Evolutionary conservation across 208 protist genomes (phyloP).

Genomic region (Trypanosoma lewisi): DNA sequence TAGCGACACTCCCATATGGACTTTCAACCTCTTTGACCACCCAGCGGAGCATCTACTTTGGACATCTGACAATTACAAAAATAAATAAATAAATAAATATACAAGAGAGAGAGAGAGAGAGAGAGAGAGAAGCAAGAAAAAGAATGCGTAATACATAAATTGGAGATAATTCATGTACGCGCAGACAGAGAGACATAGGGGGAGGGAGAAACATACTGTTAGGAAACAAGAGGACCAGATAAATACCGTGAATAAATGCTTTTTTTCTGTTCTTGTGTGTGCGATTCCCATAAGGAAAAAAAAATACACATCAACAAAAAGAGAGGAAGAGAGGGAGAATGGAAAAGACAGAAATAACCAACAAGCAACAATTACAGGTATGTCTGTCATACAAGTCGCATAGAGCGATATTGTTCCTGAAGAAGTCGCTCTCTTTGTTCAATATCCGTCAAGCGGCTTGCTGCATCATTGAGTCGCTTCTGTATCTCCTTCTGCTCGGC

Average conservation of each 20-base stretch:
- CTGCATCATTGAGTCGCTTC: constrained; percentile 31
- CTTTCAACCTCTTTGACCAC: constrained; percentile 61
- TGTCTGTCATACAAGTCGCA: constrained; percentile 4
- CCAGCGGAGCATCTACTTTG: constrained; percentile 63
- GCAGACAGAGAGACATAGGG: not conserved
- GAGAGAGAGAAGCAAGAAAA: not conserved
- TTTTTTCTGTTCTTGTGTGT: too few species aligned
- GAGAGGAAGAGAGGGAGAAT: too few species aligned
- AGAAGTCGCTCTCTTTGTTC: constrained; percentile 42
- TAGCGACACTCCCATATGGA: constrained; percentile 71
- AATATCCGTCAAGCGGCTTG: constrained; percentile 28
- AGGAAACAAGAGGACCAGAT: not conserved
- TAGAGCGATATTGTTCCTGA: constrained; percentile 47
- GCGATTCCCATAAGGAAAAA: too few species aligned
- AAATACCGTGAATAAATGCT: not conserved
- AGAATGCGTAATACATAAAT: not conserved
- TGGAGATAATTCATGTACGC: not conserved
- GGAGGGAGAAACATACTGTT: not conserved
- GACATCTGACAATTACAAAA: not conserved
- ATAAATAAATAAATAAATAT: not conserved
- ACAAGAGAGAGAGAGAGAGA: constrained; percentile 8
- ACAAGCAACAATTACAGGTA: too few species aligned
- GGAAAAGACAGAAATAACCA: not conserved
- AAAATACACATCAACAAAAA: too few species aligned
- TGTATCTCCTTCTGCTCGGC: constrained; percentile 43